These are phyloP conservation scores for Agrostemma githago DNA, from an alignment of 148 eudicot species.

Conservation along the genomic window DNA sequence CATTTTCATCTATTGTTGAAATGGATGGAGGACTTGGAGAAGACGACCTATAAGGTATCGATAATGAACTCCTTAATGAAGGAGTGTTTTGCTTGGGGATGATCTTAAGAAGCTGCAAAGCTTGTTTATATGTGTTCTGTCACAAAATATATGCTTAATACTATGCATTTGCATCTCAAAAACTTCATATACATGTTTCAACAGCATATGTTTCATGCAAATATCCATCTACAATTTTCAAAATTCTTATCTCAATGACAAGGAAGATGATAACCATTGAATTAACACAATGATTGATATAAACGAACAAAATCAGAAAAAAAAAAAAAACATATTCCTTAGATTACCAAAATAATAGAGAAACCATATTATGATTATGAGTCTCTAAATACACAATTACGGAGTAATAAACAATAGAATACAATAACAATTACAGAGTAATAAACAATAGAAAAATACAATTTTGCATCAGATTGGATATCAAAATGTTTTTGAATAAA, in stretches of 20 bases:
- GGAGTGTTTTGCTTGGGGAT: slow-evolving; percentile 60
- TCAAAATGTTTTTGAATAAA: too few species aligned
- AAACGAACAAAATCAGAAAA: too few species aligned
- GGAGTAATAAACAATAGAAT: too few species aligned
- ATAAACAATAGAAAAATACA: too few species aligned
- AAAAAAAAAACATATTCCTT: too few species aligned
- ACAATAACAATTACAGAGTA: too few species aligned
- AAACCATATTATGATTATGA: too few species aligned
- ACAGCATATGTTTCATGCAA: background rate
- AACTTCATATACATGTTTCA: background rate
- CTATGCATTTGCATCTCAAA: slow-evolving; percentile 10
- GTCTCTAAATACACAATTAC: too few species aligned
- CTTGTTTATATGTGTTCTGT: slow-evolving; percentile 85
- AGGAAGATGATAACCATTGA: background rate
- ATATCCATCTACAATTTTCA: background rate
- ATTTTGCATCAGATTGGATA: too few species aligned
- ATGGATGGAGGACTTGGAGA: slow-evolving; percentile 64
- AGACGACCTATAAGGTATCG: slow-evolving; percentile 65
- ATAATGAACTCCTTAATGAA: slow-evolving; percentile 59
- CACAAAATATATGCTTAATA: slow-evolving; percentile 11
- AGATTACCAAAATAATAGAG: too few species aligned
- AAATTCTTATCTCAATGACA: background rate
- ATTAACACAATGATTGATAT: background rate
- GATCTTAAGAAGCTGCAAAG: slow-evolving; percentile 67
- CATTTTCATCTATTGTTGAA: slow-evolving; percentile 70